Conservation (phyloP, 83 land plant species). For the Picea abies region DNA sequence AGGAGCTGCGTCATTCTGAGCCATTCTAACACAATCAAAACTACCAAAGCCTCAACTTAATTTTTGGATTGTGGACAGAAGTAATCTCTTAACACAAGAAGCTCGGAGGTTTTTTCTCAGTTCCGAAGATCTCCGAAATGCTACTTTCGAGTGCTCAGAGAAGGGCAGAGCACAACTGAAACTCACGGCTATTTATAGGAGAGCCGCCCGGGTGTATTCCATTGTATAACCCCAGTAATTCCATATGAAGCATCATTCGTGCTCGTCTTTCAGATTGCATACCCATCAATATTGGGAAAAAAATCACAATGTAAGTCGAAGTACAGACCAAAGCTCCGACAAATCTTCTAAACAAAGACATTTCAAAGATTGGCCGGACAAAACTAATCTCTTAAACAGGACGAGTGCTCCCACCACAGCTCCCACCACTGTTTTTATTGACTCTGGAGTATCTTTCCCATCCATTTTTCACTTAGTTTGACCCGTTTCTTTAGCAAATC, state of each 20-base stretch:
- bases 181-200: background rate
- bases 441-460: background rate
- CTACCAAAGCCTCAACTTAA: background rate
- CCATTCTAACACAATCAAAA: too few species aligned
- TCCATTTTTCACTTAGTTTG: too few species aligned
- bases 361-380: background rate
- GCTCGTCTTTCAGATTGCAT: background rate
- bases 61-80: background rate
- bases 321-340: background rate
- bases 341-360: background rate
- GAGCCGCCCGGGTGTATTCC: background rate
- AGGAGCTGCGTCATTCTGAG: background rate
- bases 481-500: too few species aligned
- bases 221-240: background rate
- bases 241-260: background rate
- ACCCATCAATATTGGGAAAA: background rate
- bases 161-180: background rate
- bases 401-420: too few species aligned
- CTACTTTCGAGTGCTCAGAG: too few species aligned
- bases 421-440: background rate
- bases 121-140: too few species aligned
- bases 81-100: background rate
- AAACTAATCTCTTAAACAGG: background rate
- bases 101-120: too few species aligned
- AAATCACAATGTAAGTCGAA: background rate